Evolutionary conservation across 108 stramenopile genomes (phyloP).

Genomic region (Parmales sp.): DNA sequence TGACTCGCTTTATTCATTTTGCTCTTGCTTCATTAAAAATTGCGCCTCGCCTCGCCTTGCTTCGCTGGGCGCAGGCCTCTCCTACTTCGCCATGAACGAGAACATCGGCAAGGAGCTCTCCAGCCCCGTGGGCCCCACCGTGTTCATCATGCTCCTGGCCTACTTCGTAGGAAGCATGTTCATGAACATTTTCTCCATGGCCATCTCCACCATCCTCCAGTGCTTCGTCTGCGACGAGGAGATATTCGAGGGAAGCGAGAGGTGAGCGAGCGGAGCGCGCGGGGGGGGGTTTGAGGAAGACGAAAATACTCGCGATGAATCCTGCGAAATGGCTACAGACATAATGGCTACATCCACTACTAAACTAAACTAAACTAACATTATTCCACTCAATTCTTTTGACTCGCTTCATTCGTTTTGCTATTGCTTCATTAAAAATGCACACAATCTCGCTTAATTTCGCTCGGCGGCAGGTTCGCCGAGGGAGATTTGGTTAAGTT

Average conservation of each 20-base stretch:
- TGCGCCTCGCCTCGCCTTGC: no score
- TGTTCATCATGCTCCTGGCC: conserved; percentile 42
- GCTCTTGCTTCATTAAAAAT: no score
- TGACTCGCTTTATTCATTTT: no score
- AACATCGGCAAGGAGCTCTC: conserved; percentile 14
- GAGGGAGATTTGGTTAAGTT: conserved; percentile 15
- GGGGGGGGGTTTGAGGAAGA: no score
- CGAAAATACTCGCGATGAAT: no score
- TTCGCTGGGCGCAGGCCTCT: conserved; percentile 26
- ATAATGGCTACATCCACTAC: no score
- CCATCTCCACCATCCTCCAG: conserved; percentile 66
- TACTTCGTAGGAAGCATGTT: conserved; percentile 48
- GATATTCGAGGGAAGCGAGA: conserved; percentile 44
- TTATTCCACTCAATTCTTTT: no score
- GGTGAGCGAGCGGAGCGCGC: not conserved
- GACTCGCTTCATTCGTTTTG: no score
- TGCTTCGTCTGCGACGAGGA: conserved; percentile 84
- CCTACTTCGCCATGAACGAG: conserved; percentile 17
- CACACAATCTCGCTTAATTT: no score
- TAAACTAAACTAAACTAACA: no score
- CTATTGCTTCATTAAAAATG: no score
- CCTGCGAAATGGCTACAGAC: no score
- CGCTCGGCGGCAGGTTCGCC: conserved; percentile 47
- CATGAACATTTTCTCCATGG: conserved; percentile 65
- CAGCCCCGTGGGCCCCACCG: conserved; percentile 44